These are phyloP conservation scores for Passiflora organensis DNA, from an alignment of 345 rosid species.

Conservation along the genomic window DNA sequence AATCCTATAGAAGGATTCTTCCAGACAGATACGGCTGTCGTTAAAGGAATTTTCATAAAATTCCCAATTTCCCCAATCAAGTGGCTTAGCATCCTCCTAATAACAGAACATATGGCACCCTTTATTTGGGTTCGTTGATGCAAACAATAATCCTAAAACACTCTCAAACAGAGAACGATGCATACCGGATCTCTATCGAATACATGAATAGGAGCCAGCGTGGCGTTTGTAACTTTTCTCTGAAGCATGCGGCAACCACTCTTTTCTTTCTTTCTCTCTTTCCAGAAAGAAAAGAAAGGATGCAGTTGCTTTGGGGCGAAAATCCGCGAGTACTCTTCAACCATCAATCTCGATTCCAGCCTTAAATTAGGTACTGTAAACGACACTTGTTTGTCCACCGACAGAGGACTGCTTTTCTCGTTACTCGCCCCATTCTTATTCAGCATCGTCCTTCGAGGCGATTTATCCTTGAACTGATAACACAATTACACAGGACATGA, in stretches of 20 bases:
- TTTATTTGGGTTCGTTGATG: background rate
- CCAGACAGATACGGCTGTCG: constrained; percentile 15
- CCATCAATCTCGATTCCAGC: constrained; percentile 67
- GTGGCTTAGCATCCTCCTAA: constrained; percentile 39
- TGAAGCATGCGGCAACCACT: constrained; percentile 18
- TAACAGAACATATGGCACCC: background rate
- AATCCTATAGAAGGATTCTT: constrained; percentile 25
- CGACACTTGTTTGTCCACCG: constrained; percentile 15
- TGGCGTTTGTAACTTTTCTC: constrained; percentile 26
- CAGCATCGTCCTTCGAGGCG: constrained; percentile 51
- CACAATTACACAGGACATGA: background rate
- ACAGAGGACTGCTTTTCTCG: constrained; percentile 21
- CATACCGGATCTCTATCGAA: constrained; percentile 64
- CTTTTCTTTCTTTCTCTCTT: constrained; percentile 40
- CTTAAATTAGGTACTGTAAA: constrained; percentile 55
- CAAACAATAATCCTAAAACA: background rate
- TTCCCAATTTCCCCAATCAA: constrained; percentile 78
- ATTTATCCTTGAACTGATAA: constrained; percentile 33
- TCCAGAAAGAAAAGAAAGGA: constrained; percentile 72
- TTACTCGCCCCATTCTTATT: constrained; percentile 38
- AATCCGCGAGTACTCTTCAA: constrained; percentile 49
- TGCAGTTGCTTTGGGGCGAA: constrained; percentile 73
- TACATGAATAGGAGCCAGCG: constrained; percentile 79
- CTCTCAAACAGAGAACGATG: background rate
- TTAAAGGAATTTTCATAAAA: constrained; percentile 37